Percentiles rank a stretch among this genome's conserved stretches.
These are phyloP conservation scores for Suillus decipiens DNA, from an alignment of 768 basidiomycete genomes.

Conservation along the genomic window DNA sequence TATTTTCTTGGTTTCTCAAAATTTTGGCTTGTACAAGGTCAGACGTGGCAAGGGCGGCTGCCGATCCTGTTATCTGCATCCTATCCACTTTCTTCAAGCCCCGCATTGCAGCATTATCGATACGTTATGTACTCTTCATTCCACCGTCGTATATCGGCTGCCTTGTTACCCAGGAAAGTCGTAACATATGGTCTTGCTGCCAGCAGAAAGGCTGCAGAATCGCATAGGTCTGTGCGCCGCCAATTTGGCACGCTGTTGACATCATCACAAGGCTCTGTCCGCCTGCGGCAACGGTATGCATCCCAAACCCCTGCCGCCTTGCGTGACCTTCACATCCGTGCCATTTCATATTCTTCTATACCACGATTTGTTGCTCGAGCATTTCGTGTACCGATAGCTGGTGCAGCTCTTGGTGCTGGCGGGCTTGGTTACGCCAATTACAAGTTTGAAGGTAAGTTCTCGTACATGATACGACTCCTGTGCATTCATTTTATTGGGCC, in stretches of 20 bases:
- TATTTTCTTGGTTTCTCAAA: neutral
- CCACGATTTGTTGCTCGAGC: constrained; percentile 88
- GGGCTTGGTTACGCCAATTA: constrained; percentile 94
- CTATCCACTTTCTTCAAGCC: neutral
- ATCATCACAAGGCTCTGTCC: constrained; percentile 36
- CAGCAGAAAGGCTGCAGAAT: constrained; percentile 35
- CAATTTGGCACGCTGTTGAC: constrained; percentile 61
- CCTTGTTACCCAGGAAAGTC: constrained; percentile 41
- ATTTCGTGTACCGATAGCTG: constrained; percentile 86
- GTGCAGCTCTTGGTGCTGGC: constrained; percentile 87
- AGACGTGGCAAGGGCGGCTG: neutral
- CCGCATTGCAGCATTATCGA: neutral
- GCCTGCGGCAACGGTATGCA: constrained; percentile 51
- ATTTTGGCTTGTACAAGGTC: neutral
- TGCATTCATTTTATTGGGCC: neutral
- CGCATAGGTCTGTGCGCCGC: constrained; percentile 50
- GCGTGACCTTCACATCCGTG: constrained; percentile 71
- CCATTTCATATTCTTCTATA: constrained; percentile 84
- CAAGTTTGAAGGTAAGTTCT: constrained; percentile 84
- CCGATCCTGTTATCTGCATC: neutral
- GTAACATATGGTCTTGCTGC: constrained; percentile 55
- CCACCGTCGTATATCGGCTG: constrained; percentile 40
- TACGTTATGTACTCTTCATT: constrained; percentile 45
- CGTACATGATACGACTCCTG: neutral
- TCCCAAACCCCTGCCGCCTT: constrained; percentile 44